Conservation (phyloP, 257 asterid genomes). For the Plectranthus barbatus region DNA sequence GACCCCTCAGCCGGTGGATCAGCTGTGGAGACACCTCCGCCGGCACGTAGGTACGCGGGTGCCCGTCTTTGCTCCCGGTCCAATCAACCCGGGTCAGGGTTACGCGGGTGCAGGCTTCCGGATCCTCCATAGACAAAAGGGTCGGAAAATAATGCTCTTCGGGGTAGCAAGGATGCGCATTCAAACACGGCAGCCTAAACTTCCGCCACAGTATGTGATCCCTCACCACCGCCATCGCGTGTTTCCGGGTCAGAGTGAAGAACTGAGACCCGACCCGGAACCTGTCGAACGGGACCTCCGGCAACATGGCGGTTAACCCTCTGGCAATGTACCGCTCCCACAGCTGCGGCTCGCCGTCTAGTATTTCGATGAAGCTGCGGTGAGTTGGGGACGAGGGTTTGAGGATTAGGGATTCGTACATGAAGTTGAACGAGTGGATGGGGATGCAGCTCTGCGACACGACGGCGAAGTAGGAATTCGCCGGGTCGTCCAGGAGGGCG, state of each 20-base stretch:
- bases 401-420: conserved; percentile 36
- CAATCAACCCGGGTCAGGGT: conserved; percentile 74
- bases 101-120: conserved; percentile 39
- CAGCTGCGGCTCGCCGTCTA: conserved; percentile 36
- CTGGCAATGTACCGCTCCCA: conserved; percentile 53
- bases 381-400: conserved; percentile 8
- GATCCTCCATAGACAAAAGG: conserved; percentile 68
- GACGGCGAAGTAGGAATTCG: conserved; percentile 52
- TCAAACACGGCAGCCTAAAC: conserved; percentile 48
- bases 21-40: conserved; percentile 46
- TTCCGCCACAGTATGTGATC: conserved; percentile 62
- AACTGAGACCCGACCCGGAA: conserved; percentile 77
- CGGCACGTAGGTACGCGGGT: conserved; percentile 55
- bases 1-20: conserved; percentile 28
- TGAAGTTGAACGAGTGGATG: conserved; percentile 45
- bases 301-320: conserved; percentile 50
- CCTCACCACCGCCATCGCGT: conserved; percentile 39
- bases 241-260: conserved; percentile 43
- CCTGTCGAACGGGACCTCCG: conserved; percentile 43
- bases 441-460: conserved; percentile 68
- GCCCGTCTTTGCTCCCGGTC: conserved; percentile 56
- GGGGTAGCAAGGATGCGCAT: conserved; percentile 52
- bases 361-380: conserved; percentile 71
- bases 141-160: conserved; percentile 85
- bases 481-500: conserved; percentile 56